Conservation (phyloP, 2,329 filamentous ascomycete species). For the Tolypocladium ovalisporum region DNA sequence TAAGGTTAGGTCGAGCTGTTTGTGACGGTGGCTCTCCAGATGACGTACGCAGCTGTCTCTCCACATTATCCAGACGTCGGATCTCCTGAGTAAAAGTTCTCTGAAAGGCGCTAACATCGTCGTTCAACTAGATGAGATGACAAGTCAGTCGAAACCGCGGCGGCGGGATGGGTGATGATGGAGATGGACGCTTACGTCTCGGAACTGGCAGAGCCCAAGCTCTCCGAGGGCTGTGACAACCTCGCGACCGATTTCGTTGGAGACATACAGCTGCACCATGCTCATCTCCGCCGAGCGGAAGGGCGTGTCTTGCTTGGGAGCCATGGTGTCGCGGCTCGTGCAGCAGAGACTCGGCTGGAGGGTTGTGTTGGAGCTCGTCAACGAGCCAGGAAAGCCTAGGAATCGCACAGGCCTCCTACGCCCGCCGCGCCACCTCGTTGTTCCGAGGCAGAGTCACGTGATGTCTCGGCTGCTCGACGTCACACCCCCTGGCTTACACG, state of each 20-base stretch:
- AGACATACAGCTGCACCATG: slow-evolving; percentile 98
- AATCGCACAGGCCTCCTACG: slow-evolving; percentile 2
- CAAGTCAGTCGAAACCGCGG: neutral
- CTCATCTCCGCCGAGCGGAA: slow-evolving; percentile 99
- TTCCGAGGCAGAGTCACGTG: slow-evolving; percentile 18
- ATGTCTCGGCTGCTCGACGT: neutral
- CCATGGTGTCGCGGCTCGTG: slow-evolving; percentile 36
- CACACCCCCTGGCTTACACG: neutral
- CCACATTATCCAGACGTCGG: slow-evolving; percentile 91
- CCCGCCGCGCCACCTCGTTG: slow-evolving; percentile 9
- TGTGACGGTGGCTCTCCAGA: slow-evolving; percentile 6
- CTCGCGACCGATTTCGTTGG: slow-evolving; percentile 96
- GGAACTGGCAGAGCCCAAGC: slow-evolving; percentile 91
- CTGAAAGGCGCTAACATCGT: slow-evolving; percentile 88
- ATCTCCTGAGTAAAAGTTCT: slow-evolving; percentile 97
- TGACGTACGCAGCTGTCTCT: slow-evolving; percentile 83
- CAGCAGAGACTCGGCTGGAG: slow-evolving; percentile 18
- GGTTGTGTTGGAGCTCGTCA: slow-evolving; percentile 18
- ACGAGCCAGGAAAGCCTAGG: slow-evolving; percentile 13
- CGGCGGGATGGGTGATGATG: neutral
- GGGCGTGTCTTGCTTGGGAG: slow-evolving; percentile 72
- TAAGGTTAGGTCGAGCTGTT: slow-evolving; percentile 17
- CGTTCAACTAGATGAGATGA: slow-evolving; percentile 59
- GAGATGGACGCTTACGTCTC: slow-evolving; percentile 60
- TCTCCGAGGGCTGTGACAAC: slow-evolving; percentile 94